Conservation (phyloP, 345 rosid genomes). For the Geranium rotundifolium region DNA sequence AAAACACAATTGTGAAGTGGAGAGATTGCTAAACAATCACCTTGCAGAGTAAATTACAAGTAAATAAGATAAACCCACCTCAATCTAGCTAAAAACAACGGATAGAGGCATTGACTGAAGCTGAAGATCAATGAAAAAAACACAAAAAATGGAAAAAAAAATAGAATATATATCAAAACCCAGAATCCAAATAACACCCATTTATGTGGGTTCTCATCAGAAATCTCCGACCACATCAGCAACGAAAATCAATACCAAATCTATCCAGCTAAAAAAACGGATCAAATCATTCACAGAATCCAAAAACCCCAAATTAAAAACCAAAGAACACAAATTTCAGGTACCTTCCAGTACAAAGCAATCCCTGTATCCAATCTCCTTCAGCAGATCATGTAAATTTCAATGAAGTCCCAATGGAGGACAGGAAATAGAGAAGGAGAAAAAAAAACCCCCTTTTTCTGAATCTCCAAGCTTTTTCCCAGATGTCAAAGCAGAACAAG, state of each 20-base stretch:
- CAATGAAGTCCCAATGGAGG: background rate
- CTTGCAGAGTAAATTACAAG: too few relatives aligned
- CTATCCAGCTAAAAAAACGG: too few relatives aligned
- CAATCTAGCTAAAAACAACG: background rate
- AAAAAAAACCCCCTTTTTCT: background rate
- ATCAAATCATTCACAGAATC: too few relatives aligned
- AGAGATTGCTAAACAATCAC: background rate
- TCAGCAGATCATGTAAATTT: background rate
- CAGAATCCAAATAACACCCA: too few relatives aligned
- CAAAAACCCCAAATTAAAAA: too few relatives aligned
- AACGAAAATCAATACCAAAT: too few relatives aligned
- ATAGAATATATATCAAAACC: too few relatives aligned
- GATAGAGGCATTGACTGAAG: background rate
- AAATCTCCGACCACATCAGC: too few relatives aligned
- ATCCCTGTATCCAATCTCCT: background rate
- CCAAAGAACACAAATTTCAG: background rate
- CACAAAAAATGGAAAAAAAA: background rate
- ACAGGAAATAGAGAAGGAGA: background rate
- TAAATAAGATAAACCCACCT: background rate
- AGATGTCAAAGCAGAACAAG: constrained; percentile 8
- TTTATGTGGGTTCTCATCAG: too few relatives aligned
- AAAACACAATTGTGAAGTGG: background rate
- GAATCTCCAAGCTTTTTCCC: background rate
- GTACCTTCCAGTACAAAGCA: background rate
- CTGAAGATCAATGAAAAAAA: background rate